Base-by-base conservation (phyloP, 768 basidiomycete genomes). In the Cystofilobasidium bisporidii region DNA sequence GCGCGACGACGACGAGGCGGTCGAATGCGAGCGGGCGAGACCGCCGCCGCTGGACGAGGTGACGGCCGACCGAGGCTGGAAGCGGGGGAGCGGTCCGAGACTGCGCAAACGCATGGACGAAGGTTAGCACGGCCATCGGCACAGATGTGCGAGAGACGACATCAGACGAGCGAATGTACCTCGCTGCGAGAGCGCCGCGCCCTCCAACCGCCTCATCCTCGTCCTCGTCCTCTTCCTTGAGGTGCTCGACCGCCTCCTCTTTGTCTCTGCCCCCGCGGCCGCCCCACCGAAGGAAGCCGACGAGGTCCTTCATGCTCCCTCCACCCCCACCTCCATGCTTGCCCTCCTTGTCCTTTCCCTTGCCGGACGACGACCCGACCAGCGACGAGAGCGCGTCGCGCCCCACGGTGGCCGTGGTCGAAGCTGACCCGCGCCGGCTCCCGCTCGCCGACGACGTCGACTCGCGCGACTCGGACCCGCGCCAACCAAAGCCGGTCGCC, bases 281-380 rank as follows among this genome's bases (percentile, higher is more conserved):
- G 30, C 53, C 53, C 53, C 53, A 56, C 3, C n/a, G 17, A 17
- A 56, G 53, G 53, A 56, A 56, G 18, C 53, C 53, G 53, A 56
- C 53, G 18, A 56, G 26, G 30, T 56, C 28, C 28, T 32, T 28
- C 53, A 56, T 56, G 53, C 53, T 56, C 14, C 53, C 53, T 12
- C 36, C 36, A 6, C 36, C 36, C 6, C 36, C 36, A 36, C 36
- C 36, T 5, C 6, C 6, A 36, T 12, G 6, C 36, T 36, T 36
- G 36, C 6, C 36, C 45, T 47, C 45, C 45, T 24, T 47, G 18
- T 47, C 45, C n/a, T 50, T 50, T 15, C 22, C n/a, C 48, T 50
- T 47, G 45, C n/a, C n/a, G n/a, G n/a, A n/a, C n/a, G n/a, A n/a
- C n/a, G n/a, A n/a, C n/a, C n/a, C n/a, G n/a, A n/a, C n/a, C n/a